These are phyloP conservation scores for Geosmithia flava DNA, from an alignment of 2,329 filamentous ascomycete genomes.

Conservation along the genomic window DNA sequence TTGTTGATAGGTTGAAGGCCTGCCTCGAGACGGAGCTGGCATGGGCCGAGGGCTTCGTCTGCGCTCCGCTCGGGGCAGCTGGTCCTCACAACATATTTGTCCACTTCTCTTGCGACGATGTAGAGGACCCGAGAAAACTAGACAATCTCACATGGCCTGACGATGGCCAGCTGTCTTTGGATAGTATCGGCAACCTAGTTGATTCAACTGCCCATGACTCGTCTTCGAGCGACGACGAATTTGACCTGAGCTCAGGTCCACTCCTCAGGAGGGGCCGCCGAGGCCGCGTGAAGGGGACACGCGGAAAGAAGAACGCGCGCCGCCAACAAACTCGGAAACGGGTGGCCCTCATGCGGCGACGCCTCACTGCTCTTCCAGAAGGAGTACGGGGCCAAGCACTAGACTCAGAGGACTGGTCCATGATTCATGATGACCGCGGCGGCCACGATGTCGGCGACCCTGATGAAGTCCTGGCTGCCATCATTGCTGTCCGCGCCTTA, in stretches of 20 bases:
- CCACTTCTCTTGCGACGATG: slow-evolving; percentile 4
- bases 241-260: neutral
- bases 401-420: neutral
- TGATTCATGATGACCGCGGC: slow-evolving; percentile 4
- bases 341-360: slow-evolving; percentile 1
- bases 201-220: slow-evolving; percentile 1
- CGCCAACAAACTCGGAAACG: slow-evolving; percentile 1
- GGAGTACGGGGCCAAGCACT: neutral
- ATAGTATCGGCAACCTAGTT: neutral
- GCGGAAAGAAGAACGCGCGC: neutral
- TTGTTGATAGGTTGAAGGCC: slow-evolving; percentile 18
- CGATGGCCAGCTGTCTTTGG: slow-evolving; percentile 11
- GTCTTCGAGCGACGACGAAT: slow-evolving; percentile 8
- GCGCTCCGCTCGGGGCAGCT: slow-evolving; percentile 9
- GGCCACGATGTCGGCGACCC: slow-evolving; percentile 5
- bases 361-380: slow-evolving; percentile 2
- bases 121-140: neutral
- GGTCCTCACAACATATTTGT: slow-evolving; percentile 20
- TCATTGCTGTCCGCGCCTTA: slow-evolving; percentile 44
- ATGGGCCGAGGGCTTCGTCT: slow-evolving; percentile 12
- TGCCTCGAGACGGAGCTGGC: slow-evolving; percentile 35
- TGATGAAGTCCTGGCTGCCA: slow-evolving; percentile 36
- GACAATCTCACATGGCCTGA: slow-evolving; percentile 10
- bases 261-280: neutral
- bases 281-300: neutral